These are phyloP conservation scores for Apophysomyces sp. DNA, from an alignment of 371 early-diverging fungal species.

Conservation along the genomic window DNA sequence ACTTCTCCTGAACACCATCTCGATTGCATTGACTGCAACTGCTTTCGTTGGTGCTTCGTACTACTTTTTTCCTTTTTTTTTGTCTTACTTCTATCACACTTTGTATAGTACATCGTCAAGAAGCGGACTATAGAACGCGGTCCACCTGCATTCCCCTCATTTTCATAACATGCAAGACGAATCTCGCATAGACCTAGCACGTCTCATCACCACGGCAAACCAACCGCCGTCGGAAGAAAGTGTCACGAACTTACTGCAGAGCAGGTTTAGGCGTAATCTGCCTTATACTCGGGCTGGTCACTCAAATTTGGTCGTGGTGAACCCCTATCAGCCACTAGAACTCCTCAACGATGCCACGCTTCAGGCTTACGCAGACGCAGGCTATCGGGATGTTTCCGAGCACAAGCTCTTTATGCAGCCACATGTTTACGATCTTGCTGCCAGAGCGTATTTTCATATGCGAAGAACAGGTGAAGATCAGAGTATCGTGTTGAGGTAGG, in stretches of 20 bases:
- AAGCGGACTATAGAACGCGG: not conserved
- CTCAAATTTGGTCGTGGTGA: slow-evolving; percentile 58
- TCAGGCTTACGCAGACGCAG: slow-evolving; percentile 54
- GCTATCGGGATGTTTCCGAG: slow-evolving; percentile 48
- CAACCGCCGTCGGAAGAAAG: slow-evolving; percentile 57
- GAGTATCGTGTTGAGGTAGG: slow-evolving; percentile 73
- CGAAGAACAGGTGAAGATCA: slow-evolving; percentile 84
- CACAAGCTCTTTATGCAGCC: slow-evolving; percentile 47
- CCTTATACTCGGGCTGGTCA: slow-evolving; percentile 62
- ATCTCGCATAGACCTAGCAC: slow-evolving; percentile 45
- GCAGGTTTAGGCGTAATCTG: slow-evolving; percentile 53
- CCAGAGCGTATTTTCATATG: slow-evolving; percentile 74
- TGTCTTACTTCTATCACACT: not conserved
- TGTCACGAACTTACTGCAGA: slow-evolving; percentile 52
- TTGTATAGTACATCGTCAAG: not conserved
- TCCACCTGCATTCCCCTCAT: not conserved
- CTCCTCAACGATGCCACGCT: slow-evolving; percentile 54
- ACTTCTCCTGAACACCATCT: slow-evolving; percentile 4
- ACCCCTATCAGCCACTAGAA: slow-evolving; percentile 56
- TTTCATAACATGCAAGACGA: slow-evolving; percentile 46
- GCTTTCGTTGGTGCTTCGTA: not conserved
- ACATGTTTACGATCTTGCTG: slow-evolving; percentile 65
- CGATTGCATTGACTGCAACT: not conserved
- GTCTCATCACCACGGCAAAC: slow-evolving; percentile 27
- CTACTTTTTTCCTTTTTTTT: not conserved